Base-by-base conservation (phyloP, 805 yeast species). In the Myxozyma sirexii region DNA sequence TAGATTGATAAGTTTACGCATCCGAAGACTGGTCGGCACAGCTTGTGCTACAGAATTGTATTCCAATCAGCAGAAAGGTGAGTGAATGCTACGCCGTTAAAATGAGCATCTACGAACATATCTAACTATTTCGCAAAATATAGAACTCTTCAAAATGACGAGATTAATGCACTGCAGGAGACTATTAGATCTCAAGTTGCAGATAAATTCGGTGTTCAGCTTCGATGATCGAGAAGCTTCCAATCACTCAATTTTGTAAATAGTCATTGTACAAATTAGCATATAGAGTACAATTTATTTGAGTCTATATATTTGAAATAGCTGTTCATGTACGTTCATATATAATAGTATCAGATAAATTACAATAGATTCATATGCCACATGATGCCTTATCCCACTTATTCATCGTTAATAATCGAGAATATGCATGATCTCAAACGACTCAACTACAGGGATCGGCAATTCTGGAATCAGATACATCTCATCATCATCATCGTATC, bases 41-140 rank as follows among this genome's bases (percentile, higher is more conserved):
- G 96, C 7, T 87, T 88, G 68, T 91, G 97, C 76, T 94, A 90
- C 79, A 79, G 99, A 67, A 82, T 94, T 60, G 87, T 87, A 71
- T 94, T 90, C 75, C 98, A 94, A 76, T 88, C 97, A 1, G 92
- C 94, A 97, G 97, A 93, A 68, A 53, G 65, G 65, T 61, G 45
- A 47, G 33, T 29, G 10, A 10, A 29, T n/a, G n/a, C n/a, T n/a
- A n/a, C n/a, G 33, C 33, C 6, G 33, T 29, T 29, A 7, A 7
- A 7, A 7, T 10, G 33, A n/a, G 24, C 19, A 15, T 39, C 3
- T 39, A 21, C 3, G n/a, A 43, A n/a, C 10, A 48, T 7, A 4
- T 26, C 41, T 33, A 48, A 31, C 31, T 21, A 6, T n/a, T 31
- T 15, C 10, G 33, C 33, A 29, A 29, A 7, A 10, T 29, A 15